These are phyloP conservation scores for Pisolithus marmoratus DNA, from an alignment of 768 basidiomycete species.

Conservation along the genomic window DNA sequence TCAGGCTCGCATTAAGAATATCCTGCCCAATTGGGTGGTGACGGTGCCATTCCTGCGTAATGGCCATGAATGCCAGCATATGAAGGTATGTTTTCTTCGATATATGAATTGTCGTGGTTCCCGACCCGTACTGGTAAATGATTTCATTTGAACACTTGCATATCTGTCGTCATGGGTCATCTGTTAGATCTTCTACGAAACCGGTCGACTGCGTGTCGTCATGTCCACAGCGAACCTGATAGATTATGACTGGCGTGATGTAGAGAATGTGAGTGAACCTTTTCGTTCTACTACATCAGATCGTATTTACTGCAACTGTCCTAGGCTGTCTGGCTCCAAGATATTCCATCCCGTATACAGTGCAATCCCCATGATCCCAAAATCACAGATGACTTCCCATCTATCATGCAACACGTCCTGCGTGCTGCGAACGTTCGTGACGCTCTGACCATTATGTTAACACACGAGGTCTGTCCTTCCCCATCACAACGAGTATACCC, in stretches of 20 bases:
- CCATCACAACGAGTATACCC: neutral
- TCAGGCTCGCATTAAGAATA: conserved; percentile 52
- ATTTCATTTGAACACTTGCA: neutral
- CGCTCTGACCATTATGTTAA: conserved; percentile 50
- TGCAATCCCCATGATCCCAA: conserved; percentile 28
- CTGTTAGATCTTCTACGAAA: conserved; percentile 74
- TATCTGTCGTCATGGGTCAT: neutral
- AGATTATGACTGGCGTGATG: conserved; percentile 77
- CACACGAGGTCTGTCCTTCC: conserved; percentile 39
- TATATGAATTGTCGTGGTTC: neutral
- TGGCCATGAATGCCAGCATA: conserved; percentile 69
- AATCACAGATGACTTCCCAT: conserved; percentile 54
- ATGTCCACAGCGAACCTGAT: conserved; percentile 87
- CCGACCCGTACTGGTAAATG: conserved; percentile 68
- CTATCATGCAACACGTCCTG: conserved; percentile 51
- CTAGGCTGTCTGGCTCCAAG: conserved; percentile 84
- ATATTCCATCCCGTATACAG: conserved; percentile 50
- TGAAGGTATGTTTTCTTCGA: conserved; percentile 48
- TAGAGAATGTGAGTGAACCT: conserved; percentile 70
- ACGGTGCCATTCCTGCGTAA: conserved; percentile 57
- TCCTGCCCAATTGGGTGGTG: conserved; percentile 69
- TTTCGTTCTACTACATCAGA: neutral
- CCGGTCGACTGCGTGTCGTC: conserved; percentile 73
- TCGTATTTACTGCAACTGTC: neutral
- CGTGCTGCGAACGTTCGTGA: conserved; percentile 55